Base-by-base conservation (phyloP, 352 stramenopile species). In the Globisporangium barbulae region DNA sequence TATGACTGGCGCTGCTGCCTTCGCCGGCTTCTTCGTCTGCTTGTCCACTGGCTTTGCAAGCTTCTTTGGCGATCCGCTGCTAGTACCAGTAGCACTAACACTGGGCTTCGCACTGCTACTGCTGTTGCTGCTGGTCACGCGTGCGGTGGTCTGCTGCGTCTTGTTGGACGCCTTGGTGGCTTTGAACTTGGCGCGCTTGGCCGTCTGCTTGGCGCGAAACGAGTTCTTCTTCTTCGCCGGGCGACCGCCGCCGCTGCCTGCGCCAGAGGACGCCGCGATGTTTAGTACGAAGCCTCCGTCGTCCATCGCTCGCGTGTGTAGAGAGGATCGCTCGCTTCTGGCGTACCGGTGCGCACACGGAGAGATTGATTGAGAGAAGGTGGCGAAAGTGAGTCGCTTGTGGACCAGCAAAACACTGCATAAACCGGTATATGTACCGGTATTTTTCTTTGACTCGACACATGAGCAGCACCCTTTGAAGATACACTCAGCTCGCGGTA, bases 141-240 rank as follows among this genome's bases (percentile, higher is more conserved):
- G 62, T 19, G 55, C 53, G 42, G 50, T 58, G 35, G 31, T 47
- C 22, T 73, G 44, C 52, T 73, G 44, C 37, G 64, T 39, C 37
- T 45, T 55, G 25, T 52, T 45, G 47, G 52, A 61, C 5, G 52
- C 64, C 50, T 83, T 79, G n/a, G 49, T 22, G 17, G 63, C 50
- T 19, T 70, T 70, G 39, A 62, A 33, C 53, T 70, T 70, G 57
- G 64, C 65, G 10, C 60, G 25, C 55, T 81, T 81, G 19, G 78
- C 81, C 30, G 78, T 81, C 58, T 91, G 78, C 72, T 94, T 94
- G 58, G 78, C 75, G 21, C 83, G 83, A 65, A 94, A 94, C 12
- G 74, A 86, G 53, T 76, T 85, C 67, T 91, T 88, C 68, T 88
- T 91, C 74, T 89, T 91, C 39, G 50, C 56, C 21, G 69, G 73